A percentile compares a stretch with the other conserved stretches of the same genome.
Evolutionary conservation across 345 rosid species (phyloP).

Genomic region (Moricandia moricandioides): DNA sequence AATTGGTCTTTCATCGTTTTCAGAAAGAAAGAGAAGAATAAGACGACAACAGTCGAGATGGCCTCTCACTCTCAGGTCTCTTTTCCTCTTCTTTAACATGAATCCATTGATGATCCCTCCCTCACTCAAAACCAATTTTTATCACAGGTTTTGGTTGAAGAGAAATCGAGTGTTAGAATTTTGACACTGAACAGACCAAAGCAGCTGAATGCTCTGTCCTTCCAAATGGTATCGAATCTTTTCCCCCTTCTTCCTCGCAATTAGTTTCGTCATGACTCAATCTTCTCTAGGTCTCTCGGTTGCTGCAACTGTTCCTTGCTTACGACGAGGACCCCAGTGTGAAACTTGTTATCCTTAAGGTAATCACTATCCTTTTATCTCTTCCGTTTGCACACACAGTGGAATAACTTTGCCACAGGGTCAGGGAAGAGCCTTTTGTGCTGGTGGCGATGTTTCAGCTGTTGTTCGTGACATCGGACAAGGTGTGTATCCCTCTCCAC

Average conservation of each 20-base stretch:
- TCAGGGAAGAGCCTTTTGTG: constrained; percentile 79
- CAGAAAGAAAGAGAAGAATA: neutral
- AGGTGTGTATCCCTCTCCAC: neutral
- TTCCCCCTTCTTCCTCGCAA: neutral
- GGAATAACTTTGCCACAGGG: constrained; percentile 43
- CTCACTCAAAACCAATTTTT: neutral
- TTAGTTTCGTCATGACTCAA: neutral
- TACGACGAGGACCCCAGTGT: constrained; percentile 61
- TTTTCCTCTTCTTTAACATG: neutral
- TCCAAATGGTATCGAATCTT: constrained; percentile 49
- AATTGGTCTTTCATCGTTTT: neutral
- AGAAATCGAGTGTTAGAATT: constrained; percentile 45
- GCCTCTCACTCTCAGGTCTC: constrained; percentile 21
- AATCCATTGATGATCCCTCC: neutral
- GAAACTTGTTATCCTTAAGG: constrained; percentile 73
- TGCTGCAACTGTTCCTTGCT: constrained; percentile 56
- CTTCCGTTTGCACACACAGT: neutral
- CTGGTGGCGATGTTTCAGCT: constrained; percentile 80
- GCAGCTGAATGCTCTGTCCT: constrained; percentile 70
- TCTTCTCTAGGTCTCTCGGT: constrained; percentile 48
- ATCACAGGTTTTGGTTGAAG: constrained; percentile 65
- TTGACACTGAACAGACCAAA: constrained; percentile 68
- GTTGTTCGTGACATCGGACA: constrained; percentile 26
- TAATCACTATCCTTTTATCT: neutral
- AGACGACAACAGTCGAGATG: neutral